A percentile compares a stretch with the other conserved stretches of the same genome.
These are phyloP conservation scores for Monascus purpureus DNA, from an alignment of 495 filamentous ascomycete genomes.

Conservation along the genomic window DNA sequence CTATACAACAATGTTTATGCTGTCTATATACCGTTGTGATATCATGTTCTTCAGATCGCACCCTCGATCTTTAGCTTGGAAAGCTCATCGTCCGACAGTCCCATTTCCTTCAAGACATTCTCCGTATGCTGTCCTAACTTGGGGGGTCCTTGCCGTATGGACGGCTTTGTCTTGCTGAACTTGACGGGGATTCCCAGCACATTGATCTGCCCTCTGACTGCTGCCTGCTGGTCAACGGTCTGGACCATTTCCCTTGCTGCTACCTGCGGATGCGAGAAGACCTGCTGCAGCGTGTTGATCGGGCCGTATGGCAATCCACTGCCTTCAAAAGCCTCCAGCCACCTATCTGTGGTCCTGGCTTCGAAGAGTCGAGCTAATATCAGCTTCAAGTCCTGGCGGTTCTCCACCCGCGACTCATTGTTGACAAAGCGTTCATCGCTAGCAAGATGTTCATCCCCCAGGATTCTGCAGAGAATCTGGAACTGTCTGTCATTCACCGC, in stretches of 20 bases:
- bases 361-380: constrained; percentile 39
- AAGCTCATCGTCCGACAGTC: too few species aligned
- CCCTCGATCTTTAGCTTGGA: too few species aligned
- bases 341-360: constrained; percentile 60
- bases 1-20: too few species aligned
- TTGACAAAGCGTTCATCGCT: constrained; percentile 49
- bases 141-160: constrained; percentile 53
- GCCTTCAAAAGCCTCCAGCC: constrained; percentile 63
- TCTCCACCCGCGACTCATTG: constrained; percentile 55
- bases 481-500: constrained; percentile 79
- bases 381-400: constrained; percentile 57
- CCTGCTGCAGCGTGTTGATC: constrained; percentile 39
- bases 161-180: constrained; percentile 55
- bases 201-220: constrained; percentile 7
- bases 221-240: constrained; percentile 4
- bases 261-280: constrained; percentile 14
- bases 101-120: constrained; percentile 60
- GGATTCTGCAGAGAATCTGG: constrained; percentile 52
- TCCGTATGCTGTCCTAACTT: constrained; percentile 69
- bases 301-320: constrained; percentile 81
- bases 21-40: too few species aligned
- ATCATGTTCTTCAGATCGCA: too few species aligned
- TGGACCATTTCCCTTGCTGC: constrained; percentile 13
- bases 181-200: constrained; percentile 52
- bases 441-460: constrained; percentile 53